phyloP scores from a whole-genome alignment of 176 grass and related monocot species.

The Bolboschoenus planiculmis region DNA sequence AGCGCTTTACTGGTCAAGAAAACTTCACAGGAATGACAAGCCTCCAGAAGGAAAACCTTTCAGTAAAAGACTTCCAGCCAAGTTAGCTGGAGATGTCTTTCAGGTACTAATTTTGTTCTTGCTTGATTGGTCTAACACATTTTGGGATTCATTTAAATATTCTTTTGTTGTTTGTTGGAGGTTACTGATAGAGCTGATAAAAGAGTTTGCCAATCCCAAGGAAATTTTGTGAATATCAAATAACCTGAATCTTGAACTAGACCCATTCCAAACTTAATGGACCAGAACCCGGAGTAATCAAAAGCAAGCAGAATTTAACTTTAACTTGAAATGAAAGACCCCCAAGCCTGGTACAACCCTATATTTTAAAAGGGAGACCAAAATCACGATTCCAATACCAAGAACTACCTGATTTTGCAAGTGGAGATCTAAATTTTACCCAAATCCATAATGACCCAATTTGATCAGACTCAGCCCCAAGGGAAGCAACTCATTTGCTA shows the following conservation, averaged over 20 bases:
- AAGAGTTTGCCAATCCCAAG: background rate
- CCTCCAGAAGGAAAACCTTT: slow-evolving; percentile 58
- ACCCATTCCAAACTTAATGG: background rate
- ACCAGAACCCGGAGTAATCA: background rate
- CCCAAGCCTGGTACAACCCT: background rate
- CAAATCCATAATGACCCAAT: background rate
- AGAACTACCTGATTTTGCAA: background rate
- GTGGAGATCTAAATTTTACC: background rate
- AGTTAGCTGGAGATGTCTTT: slow-evolving; percentile 74
- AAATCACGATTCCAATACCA: background rate
- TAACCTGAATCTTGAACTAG: background rate
- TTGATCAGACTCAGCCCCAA: background rate
- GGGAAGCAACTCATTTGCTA: background rate
- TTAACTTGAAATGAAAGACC: background rate
- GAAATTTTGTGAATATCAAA: background rate
- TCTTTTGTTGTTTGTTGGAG: slow-evolving; percentile 20
- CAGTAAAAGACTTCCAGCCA: slow-evolving; percentile 67
- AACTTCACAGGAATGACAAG: slow-evolving; percentile 17
- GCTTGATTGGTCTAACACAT: slow-evolving; percentile 16
- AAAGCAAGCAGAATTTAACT: background rate
- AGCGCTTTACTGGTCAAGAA: background rate
- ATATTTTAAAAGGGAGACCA: background rate
- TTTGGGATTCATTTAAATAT: slow-evolving; percentile 16
- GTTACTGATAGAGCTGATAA: background rate
- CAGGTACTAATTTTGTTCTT: slow-evolving; percentile 60